Evolutionary conservation across 805 yeast genomes (phyloP).

Genomic region (Ogataea nakhonphanomensis): DNA sequence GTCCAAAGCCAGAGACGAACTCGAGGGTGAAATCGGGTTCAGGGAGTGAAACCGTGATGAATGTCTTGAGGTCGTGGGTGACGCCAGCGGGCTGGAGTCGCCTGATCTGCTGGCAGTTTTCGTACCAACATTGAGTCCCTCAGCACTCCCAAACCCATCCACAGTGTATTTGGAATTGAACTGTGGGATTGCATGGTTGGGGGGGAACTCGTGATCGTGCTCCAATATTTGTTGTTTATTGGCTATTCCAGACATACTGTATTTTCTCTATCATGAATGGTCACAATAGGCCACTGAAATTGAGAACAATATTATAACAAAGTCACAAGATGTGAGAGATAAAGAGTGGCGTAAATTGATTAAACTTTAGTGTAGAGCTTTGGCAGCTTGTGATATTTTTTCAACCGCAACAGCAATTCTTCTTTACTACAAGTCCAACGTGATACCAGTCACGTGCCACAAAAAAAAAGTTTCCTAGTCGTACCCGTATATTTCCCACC

Average conservation of each 20-base stretch:
- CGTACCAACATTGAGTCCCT: not conserved
- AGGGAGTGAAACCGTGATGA: conserved; percentile 12
- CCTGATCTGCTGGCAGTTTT: conserved; percentile 8
- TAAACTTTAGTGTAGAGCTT: conserved; percentile 3
- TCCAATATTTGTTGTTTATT: conserved; percentile 2
- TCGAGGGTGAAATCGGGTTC: conserved; percentile 19
- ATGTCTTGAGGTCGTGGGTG: conserved; percentile 22
- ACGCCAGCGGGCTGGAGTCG: conserved; percentile 13
- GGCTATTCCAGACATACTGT: conserved; percentile 4
- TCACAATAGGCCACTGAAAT: too few species aligned
- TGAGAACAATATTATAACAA: too few species aligned
- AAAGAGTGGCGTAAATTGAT: not conserved
- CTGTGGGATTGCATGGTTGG: conserved; percentile 11
- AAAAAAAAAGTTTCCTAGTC: not conserved
- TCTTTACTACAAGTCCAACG: not conserved
- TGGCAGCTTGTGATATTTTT: conserved; percentile 1
- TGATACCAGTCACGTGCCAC: not conserved
- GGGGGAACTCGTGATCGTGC: conserved; percentile 8
- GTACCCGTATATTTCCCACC: not conserved
- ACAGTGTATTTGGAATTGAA: conserved; percentile 18
- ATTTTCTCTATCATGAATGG: too few species aligned
- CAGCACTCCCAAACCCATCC: conserved; percentile 7
- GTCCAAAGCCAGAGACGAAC: conserved; percentile 4
- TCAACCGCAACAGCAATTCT: not conserved
- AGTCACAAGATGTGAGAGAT: too few species aligned